These are phyloP conservation scores for Hyaloscypha finlandica DNA, from an alignment of 495 filamentous ascomycete species.

Conservation along the genomic window DNA sequence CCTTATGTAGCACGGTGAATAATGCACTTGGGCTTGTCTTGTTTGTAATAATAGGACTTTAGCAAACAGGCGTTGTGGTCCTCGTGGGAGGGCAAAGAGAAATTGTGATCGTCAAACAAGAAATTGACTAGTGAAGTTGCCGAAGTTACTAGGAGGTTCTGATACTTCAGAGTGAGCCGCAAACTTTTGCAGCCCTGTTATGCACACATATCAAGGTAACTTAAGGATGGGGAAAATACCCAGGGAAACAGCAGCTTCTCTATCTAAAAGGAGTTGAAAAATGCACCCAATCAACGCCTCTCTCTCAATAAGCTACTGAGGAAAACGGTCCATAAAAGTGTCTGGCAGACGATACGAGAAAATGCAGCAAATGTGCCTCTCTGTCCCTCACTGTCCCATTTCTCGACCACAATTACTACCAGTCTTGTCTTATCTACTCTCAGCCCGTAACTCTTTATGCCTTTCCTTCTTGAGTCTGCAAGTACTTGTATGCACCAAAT, in stretches of 20 bases:
- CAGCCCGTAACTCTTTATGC: constrained; percentile 19
- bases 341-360: constrained; percentile 23
- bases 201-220: neutral
- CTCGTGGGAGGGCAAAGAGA: too few relatives aligned
- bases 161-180: too few relatives aligned
- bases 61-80: too few relatives aligned
- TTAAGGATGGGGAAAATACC: neutral
- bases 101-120: too few relatives aligned
- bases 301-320: neutral
- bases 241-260: neutral
- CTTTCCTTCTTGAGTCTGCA: constrained; percentile 61
- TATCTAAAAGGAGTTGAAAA: constrained; percentile 1
- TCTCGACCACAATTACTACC: neutral
- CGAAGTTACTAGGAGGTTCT: too few relatives aligned
- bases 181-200: neutral
- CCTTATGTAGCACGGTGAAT: too few relatives aligned
- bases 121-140: too few relatives aligned
- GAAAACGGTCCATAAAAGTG: constrained; percentile 2
- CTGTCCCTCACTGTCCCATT: neutral
- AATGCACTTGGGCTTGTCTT: too few relatives aligned
- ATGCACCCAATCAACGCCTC: constrained; percentile 6
- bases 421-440: constrained; percentile 2
- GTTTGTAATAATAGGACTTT: too few relatives aligned
- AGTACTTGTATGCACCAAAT: constrained; percentile 85
- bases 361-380: constrained; percentile 28